These are phyloP conservation scores for Scheffersomyces amazonensis DNA, from an alignment of 805 yeast species.

Conservation along the genomic window DNA sequence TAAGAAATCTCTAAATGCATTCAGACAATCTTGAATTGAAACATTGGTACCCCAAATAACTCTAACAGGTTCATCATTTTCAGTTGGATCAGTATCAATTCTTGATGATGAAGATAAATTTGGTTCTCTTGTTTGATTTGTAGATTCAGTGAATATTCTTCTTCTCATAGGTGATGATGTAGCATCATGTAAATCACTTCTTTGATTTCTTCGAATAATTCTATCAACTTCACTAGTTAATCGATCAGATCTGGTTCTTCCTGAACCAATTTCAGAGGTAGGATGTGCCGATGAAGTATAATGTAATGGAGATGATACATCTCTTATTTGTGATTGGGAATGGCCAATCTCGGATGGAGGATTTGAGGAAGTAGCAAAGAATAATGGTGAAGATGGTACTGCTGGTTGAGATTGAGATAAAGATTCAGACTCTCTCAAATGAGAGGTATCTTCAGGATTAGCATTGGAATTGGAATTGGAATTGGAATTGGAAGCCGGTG, in stretches of 20 bases:
- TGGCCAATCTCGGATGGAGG: constrained; percentile 30
- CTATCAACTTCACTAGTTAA: constrained; percentile 42
- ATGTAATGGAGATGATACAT: constrained; percentile 50
- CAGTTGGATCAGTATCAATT: constrained; percentile 23
- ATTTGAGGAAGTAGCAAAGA: constrained; percentile 48
- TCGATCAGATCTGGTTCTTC: constrained; percentile 44
- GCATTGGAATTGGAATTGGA: constrained; percentile 6
- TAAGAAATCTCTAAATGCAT: constrained; percentile 75
- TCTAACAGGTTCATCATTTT: constrained; percentile 67
- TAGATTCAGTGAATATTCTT: constrained; percentile 52
- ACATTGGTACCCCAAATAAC: constrained; percentile 99
- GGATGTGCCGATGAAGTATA: constrained; percentile 43
- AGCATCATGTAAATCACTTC: constrained; percentile 78
- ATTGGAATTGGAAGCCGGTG: constrained; percentile 13
- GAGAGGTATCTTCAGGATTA: constrained; percentile 24
- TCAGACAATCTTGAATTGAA: constrained; percentile 82
- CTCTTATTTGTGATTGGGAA: constrained; percentile 20
- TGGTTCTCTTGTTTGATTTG: constrained; percentile 5
- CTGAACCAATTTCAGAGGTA: constrained; percentile 36
- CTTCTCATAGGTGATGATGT: constrained; percentile 68
- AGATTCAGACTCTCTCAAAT: constrained; percentile 28
- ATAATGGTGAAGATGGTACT: constrained; percentile 58
- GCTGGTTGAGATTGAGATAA: constrained; percentile 31
- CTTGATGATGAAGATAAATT: constrained; percentile 23
- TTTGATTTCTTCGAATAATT: constrained; percentile 48